A percentile compares a stretch with the other conserved stretches of the same genome.
Conservation (phyloP, 176 grass and related monocot genomes). For the Musa acuminata region DNA sequence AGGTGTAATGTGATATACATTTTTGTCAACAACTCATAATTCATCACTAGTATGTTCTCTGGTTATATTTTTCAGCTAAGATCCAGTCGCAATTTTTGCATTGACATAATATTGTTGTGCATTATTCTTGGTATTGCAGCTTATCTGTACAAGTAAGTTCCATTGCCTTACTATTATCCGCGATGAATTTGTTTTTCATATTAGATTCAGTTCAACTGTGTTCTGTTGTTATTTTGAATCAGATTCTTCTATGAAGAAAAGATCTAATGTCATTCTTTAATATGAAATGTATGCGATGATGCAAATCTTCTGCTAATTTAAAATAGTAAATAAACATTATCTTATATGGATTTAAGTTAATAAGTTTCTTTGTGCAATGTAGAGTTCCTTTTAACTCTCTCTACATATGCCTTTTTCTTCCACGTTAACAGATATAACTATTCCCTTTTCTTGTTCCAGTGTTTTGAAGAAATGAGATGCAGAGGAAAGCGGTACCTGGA, state of each 20-base stretch:
- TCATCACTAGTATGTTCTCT: not conserved
- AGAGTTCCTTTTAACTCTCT: no score
- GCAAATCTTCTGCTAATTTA: no score
- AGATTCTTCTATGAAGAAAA: no score
- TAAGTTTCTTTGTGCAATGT: no score
- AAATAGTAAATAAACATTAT: no score
- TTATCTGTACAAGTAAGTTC: constrained; percentile 79
- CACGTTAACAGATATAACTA: no score
- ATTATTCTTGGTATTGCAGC: constrained; percentile 81
- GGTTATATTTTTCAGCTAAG: constrained; percentile 35
- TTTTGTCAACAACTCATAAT: not conserved
- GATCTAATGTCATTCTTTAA: no score
- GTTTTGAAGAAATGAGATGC: not conserved
- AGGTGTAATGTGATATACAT: not conserved
- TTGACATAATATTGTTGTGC: constrained; percentile 69
- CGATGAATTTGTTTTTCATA: not conserved
- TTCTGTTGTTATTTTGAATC: not conserved
- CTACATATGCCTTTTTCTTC: no score
- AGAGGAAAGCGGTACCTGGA: not conserved
- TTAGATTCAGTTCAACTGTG: not conserved
- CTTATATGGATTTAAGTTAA: no score
- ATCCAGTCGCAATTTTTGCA: constrained; percentile 73
- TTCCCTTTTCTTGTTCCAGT: not conserved
- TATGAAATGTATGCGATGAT: no score
- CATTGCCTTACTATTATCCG: not conserved